Conservation (phyloP, 192 early-diverging fungal species). For the Chytriomyces sp. region DNA sequence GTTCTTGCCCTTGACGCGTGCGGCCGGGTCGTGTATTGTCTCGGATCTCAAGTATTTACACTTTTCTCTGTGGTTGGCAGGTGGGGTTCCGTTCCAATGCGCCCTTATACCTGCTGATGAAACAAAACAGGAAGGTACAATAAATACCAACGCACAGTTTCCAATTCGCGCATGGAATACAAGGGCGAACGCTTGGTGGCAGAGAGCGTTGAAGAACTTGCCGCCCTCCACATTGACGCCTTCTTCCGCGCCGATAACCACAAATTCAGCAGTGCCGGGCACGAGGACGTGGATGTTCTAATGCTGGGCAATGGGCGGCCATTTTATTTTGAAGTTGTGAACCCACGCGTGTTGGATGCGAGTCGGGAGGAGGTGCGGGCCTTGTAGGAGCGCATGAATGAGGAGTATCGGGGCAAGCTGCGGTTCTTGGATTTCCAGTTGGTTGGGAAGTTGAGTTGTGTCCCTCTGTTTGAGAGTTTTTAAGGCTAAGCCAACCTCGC, state of each 20-base stretch:
- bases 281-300: conserved; percentile 94
- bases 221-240: conserved; percentile 51
- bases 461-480: background rate
- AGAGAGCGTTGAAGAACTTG: conserved; percentile 78
- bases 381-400: conserved; percentile 45
- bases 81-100: background rate
- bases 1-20: conserved; percentile 2
- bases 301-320: conserved; percentile 91
- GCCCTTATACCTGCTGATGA: background rate
- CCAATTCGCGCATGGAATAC: conserved; percentile 85
- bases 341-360: conserved; percentile 60
- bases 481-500: background rate
- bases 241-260: conserved; percentile 44
- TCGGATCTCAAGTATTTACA: conserved; percentile 43
- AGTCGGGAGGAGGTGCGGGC: conserved; percentile 27
- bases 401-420: conserved; percentile 34
- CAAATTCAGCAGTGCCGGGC: conserved; percentile 82
- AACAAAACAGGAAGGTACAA: conserved; percentile 42
- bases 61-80: conserved; percentile 64
- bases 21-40: conserved; percentile 18
- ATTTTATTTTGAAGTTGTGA: conserved; percentile 86
- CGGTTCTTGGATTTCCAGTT: conserved; percentile 40
- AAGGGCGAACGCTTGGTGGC: conserved; percentile 69
- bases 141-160: conserved; percentile 59
- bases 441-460: conserved; percentile 33